A percentile compares a stretch with the other conserved stretches of the same genome.
Evolutionary conservation across 805 yeast genomes (phyloP).

Genomic region (Starmerella etchellsii): DNA sequence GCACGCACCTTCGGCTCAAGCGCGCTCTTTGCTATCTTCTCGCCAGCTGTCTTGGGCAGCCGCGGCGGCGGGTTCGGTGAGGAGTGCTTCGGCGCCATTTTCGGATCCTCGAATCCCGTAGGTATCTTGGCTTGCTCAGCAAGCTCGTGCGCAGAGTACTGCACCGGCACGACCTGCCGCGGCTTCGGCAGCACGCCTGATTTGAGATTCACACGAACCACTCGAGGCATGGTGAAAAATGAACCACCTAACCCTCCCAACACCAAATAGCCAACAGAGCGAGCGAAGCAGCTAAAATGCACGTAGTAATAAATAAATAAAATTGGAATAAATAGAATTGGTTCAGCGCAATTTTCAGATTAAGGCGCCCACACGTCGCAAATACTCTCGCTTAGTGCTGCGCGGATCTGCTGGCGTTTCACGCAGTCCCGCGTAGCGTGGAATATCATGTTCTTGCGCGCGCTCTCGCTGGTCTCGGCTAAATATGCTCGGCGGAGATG

Average conservation of each 20-base stretch:
- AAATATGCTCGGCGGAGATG: conserved; percentile 39
- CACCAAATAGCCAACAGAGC: too few relatives aligned
- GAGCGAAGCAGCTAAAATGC: too few relatives aligned
- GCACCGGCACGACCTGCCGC: conserved; percentile 59
- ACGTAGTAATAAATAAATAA: too few relatives aligned
- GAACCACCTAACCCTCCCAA: too few relatives aligned
- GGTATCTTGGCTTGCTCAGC: conserved; percentile 36
- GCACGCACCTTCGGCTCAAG: conserved; percentile 21
- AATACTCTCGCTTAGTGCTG: conserved; percentile 24
- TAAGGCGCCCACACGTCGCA: conserved; percentile 45
- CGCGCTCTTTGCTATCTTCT: conserved; percentile 44
- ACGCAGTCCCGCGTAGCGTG: conserved; percentile 33
- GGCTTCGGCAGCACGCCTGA: conserved; percentile 75
- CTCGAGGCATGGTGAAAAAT: conserved; percentile 11
- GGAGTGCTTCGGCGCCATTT: conserved; percentile 54
- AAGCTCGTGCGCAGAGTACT: conserved; percentile 24
- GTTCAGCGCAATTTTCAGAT: too few relatives aligned
- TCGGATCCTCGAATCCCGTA: conserved; percentile 56
- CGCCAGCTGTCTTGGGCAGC: conserved; percentile 40
- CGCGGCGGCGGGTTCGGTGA: conserved; percentile 38
- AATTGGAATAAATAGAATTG: too few relatives aligned
- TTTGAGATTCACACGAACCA: conserved; percentile 35
- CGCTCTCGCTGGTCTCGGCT: conserved; percentile 22
- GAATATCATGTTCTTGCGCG: conserved; percentile 27
- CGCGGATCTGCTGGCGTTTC: conserved; percentile 33